phyloP scores from a whole-genome alignment of 148 eudicot genomes.

The Salicornia ramosissima region DNA sequence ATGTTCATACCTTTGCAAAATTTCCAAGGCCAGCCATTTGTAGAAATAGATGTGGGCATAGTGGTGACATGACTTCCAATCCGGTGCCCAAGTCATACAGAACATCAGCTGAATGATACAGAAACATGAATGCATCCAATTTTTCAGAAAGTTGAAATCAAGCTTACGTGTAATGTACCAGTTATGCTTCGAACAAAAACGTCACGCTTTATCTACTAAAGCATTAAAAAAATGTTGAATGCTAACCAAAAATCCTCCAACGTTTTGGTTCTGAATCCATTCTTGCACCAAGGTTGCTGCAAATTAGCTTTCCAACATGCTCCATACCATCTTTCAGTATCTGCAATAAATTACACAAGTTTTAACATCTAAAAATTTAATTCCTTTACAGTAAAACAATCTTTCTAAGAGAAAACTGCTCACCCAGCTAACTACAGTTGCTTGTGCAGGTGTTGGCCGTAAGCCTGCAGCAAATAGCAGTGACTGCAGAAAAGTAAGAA shows the following conservation, averaged over 20 bases:
- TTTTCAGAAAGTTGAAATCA: neutral
- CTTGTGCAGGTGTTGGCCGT: conserved; percentile 99
- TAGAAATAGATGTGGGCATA: conserved; percentile 93
- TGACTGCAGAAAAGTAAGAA: conserved; percentile 79
- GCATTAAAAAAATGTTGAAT: neutral
- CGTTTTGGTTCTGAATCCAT: conserved; percentile 99
- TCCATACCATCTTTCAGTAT: conserved; percentile 97
- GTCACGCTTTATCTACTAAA: neutral
- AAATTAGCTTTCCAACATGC: conserved; percentile 91
- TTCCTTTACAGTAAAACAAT: conserved; percentile 2
- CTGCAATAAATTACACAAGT: conserved; percentile 33
- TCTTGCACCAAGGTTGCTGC: conserved; percentile 95
- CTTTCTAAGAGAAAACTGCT: conserved; percentile 22
- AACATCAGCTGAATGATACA: conserved; percentile 73
- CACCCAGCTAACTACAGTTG: conserved; percentile 99
- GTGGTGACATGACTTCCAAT: conserved; percentile 89
- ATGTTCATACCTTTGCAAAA: conserved; percentile 72
- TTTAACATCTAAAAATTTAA: conserved; percentile 1
- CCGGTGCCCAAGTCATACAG: conserved; percentile 94
- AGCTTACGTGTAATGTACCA: neutral
- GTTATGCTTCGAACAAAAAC: neutral
- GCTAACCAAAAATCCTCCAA: conserved; percentile 85
- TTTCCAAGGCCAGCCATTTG: conserved; percentile 98
- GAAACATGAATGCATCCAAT: conserved; percentile 18
- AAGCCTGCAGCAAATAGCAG: conserved; percentile 99